Evolutionary conservation across 2,329 filamentous ascomycete genomes (phyloP), one percentile per base, ranked within the genome.

Genomic region (Alternaria gansuensis): DNA sequence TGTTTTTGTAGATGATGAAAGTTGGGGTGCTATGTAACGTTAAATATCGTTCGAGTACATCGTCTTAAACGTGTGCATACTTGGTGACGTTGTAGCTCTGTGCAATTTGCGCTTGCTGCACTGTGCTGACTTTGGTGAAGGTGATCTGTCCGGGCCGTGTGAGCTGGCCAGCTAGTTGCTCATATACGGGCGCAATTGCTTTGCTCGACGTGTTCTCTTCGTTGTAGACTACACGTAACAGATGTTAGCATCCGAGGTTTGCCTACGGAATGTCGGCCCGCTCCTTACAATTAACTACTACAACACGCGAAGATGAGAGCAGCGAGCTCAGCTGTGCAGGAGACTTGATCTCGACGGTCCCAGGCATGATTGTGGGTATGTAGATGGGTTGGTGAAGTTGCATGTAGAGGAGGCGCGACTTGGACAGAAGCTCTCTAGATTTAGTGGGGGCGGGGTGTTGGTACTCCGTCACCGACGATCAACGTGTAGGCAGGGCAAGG

Each of bases 161-260:
- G 44, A 96, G 84, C 62, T 88, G 84, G 43, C 80, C 75, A 31
- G 93, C 88, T 48, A 97, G 85, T 75, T 88, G 82, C 72, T 95
- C 91, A 81, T 92, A 97, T 63, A 93, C 79, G 17, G 93, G 92
- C 5, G 90, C 90, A 66, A 98, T 93, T 65, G 87, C 84, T 70
- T 92, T 90, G 85, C 93, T 96, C 72, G 92, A 90, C 33, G 82
- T 88, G 74, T 91, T 96, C 89, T 90, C 95, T 73, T 92, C 89
- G 71, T 93, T 92, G 72, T 91, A 94, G 83, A 97, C 92, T 96
- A 70, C 49, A 43, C 36, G 52, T 26, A 58, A 48, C 61, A 60
- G 60, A 69, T 34, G 66, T 71, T 50, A 74, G 65, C 54, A 63
- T 58, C 41, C 44, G 51, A 51, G 70, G 60, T 66, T 70, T 64